Conservation (phyloP, 2,329 filamentous ascomycete genomes). For the Aureobasidium musti region DNA sequence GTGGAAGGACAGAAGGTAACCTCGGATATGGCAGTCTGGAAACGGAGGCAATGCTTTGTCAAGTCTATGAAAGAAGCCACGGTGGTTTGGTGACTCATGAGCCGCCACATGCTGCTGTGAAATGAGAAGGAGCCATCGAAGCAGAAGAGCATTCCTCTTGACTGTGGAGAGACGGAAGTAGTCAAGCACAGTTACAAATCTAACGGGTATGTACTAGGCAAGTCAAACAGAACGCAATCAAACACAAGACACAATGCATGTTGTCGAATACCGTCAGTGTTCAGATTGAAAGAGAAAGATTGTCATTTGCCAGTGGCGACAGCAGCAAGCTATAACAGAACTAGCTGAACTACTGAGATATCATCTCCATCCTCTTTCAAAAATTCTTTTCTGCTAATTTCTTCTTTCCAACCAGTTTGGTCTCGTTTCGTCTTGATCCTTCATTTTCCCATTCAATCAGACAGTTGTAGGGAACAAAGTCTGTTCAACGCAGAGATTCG, state of each 20-base stretch:
- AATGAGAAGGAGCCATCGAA: background rate
- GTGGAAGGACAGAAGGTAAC: too few species aligned
- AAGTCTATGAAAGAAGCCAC: too few species aligned
- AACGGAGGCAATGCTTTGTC: too few species aligned
- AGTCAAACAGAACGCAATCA: background rate
- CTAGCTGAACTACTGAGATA: background rate
- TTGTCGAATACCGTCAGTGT: background rate
- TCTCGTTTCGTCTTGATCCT: background rate
- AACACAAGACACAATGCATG: background rate
- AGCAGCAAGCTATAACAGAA: slow-evolving; percentile 5
- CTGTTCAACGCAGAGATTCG: background rate
- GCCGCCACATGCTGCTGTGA: background rate
- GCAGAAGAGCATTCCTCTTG: too few species aligned
- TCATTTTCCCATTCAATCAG: slow-evolving; percentile 1
- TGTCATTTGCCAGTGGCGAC: background rate
- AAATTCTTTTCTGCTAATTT: slow-evolving; percentile 6
- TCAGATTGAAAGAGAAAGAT: background rate
- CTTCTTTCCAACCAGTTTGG: background rate
- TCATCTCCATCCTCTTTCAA: slow-evolving; percentile 2
- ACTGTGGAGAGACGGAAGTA: background rate
- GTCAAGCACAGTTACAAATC: background rate
- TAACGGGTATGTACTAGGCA: background rate
- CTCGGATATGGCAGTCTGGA: too few species aligned
- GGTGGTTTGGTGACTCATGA: too few species aligned
- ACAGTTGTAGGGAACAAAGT: background rate